Evolutionary conservation across 495 filamentous ascomycete genomes (phyloP).

Genomic region (Hyphodiscus hymeniophilus): DNA sequence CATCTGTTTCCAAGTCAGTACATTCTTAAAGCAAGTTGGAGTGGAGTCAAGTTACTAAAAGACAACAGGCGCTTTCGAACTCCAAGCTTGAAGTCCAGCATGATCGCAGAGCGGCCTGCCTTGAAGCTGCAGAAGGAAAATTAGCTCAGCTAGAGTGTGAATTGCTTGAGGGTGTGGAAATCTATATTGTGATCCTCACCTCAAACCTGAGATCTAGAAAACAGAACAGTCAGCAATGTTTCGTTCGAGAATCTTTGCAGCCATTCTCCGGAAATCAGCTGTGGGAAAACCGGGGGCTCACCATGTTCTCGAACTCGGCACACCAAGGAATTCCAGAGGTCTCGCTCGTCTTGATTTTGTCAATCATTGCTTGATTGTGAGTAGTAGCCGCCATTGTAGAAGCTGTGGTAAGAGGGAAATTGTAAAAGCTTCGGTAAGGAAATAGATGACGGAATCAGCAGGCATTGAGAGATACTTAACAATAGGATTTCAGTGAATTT

Average conservation of each 20-base stretch:
- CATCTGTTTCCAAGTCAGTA: too few species aligned
- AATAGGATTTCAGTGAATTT: too few species aligned
- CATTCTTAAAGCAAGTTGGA: too few species aligned
- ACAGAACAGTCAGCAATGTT: too few species aligned
- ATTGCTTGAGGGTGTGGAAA: neutral
- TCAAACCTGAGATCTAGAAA: constrained; percentile 48
- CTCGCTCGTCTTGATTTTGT: constrained; percentile 1
- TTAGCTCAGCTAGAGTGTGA: neutral
- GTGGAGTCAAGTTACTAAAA: too few species aligned
- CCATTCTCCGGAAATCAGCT: too few species aligned
- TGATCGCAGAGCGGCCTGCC: neutral
- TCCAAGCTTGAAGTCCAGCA: neutral
- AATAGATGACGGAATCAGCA: neutral
- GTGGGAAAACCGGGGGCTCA: too few species aligned
- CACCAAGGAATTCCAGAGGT: constrained; percentile 23
- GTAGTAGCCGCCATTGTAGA: neutral
- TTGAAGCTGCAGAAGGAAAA: constrained; percentile 3
- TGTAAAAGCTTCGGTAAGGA: neutral
- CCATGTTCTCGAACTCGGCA: constrained; percentile 46
- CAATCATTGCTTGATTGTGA: neutral
- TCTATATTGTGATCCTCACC: constrained; percentile 22
- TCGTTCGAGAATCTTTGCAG: too few species aligned
- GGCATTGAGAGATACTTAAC: neutral
- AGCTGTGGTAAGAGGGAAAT: neutral
- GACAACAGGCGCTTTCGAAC: neutral